These are phyloP conservation scores for Eimeria acervulina DNA, from an alignment of 169 alveolate species.

Conservation along the genomic window DNA sequence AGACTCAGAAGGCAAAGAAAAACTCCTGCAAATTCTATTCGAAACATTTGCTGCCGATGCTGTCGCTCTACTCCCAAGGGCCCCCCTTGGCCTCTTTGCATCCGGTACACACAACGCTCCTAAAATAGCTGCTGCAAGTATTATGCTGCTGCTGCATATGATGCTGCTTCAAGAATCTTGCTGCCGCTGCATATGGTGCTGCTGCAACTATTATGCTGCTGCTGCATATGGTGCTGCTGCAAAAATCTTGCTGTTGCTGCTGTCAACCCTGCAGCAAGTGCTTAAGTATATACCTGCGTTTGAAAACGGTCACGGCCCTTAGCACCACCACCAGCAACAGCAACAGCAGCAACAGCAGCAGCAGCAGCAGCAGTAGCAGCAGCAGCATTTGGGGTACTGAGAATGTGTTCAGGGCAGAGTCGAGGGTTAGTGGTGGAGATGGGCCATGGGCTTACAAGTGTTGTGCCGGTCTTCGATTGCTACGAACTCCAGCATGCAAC, in stretches of 20 bases:
- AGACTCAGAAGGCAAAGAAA: not conserved
- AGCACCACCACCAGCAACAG: not conserved
- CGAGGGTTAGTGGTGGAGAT: slow-evolving; percentile 19
- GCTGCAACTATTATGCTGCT: not conserved
- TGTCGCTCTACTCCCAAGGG: slow-evolving; percentile 33
- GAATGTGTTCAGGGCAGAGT: not conserved
- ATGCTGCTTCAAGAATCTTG: not conserved
- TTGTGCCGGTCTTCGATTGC: not conserved
- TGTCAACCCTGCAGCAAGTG: not conserved
- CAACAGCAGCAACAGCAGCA: slow-evolving; percentile 40
- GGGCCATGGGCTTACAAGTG: slow-evolving; percentile 26
- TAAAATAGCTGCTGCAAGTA: too few species aligned
- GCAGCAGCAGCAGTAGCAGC: slow-evolving; percentile 24
- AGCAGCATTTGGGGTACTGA: not conserved
- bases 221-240: not conserved
- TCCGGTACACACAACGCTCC: not conserved
- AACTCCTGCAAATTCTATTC: not conserved
- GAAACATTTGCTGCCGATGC: not conserved
- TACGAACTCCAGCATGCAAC: slow-evolving; percentile 30
- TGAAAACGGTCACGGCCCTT: not conserved
- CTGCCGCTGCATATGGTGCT: not conserved
- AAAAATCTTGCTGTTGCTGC: not conserved
- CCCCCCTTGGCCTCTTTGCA: slow-evolving; percentile 15
- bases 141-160: too few species aligned
- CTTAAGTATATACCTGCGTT: not conserved